Conservation (phyloP, 1,139 yeast genomes). For the Debaryomyces psychrophilus region DNA sequence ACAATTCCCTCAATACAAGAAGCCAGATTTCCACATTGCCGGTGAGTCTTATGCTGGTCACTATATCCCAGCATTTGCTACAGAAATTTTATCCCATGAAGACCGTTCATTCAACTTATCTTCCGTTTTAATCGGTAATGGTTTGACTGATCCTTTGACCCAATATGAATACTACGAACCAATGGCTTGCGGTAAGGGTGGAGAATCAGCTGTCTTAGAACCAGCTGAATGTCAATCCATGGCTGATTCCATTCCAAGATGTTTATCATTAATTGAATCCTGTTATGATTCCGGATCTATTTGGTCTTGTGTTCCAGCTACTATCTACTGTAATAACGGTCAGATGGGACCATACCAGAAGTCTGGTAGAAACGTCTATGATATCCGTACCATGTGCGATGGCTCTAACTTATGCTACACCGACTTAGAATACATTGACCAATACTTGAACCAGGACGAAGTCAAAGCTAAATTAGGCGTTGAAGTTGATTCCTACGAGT, state of each 20-base stretch:
- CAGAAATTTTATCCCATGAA: constrained; percentile 76
- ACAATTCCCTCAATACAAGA: constrained; percentile 82
- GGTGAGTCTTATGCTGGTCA: constrained; percentile 99
- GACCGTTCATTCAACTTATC: constrained; percentile 83
- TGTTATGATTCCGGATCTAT: constrained; percentile 81
- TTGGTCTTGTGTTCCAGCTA: constrained; percentile 93
- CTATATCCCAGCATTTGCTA: constrained; percentile 91
- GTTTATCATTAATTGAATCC: constrained; percentile 74
- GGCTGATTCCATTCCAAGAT: constrained; percentile 76
- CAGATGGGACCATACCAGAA: constrained; percentile 85
- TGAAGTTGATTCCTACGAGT: constrained; percentile 79
- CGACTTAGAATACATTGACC: constrained; percentile 34
- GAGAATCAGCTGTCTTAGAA: constrained; percentile 76
- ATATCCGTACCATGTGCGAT: constrained; percentile 85
- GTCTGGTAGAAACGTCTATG: constrained; percentile 93
- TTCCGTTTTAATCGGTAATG: constrained; percentile 93
- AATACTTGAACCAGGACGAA: constrained; percentile 39
- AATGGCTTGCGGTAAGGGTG: constrained; percentile 98
- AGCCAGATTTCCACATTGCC: constrained; percentile 83
- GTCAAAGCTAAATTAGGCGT: constrained; percentile 84
- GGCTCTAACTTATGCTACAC: constrained; percentile 75
- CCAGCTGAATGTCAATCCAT: constrained; percentile 81
- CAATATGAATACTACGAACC: constrained; percentile 91
- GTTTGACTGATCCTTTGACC: constrained; percentile 88
- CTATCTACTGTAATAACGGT: constrained; percentile 86